Evolutionary conservation across 164 flowering plant species (phyloP), one percentile per base, ranked within the genome.

Genomic region (Tetrastigma voinierianum): DNA sequence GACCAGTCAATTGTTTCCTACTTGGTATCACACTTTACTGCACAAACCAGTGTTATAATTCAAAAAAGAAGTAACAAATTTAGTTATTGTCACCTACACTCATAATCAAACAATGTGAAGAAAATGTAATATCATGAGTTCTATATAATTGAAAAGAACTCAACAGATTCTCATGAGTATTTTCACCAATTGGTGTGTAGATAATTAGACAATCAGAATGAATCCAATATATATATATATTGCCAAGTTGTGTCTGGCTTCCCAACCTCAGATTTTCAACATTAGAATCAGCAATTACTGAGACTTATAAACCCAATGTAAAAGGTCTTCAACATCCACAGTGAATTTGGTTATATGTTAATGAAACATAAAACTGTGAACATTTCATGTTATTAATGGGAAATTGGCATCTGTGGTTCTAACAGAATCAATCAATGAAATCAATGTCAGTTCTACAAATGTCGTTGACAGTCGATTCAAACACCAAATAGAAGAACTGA

Each of bases 401-500:
- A 75, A 58, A 93, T 81, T 55, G 98, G 98, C 92, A 93, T 89
- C 76, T 76, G 87, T 55, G n/a, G 78, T 66, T 64, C 96, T 85
- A 61, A 91, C 90, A 3, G 96, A 85, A 44, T 90, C 86, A 48
- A 89, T 72, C 54, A 80, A 46, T 9, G 92, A 89, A 79, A 70
- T 91, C 98, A 74, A 93, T 89, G 74, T 93, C 96, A 60, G 96
- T 94, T 43, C 91, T 78, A 10, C 86, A 76, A 69, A 93, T 80
- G 25, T 94, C 97, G 7, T 93, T 48, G 96, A 76, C 23, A 80
- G 43, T 51, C 88, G 84, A 81, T 91, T 92, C 83, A 57, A 81
- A 78, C 20, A 68, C 18, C 15, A 69, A 74, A 21, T 20, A 58
- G 49, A 43, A 61, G 13, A 61, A 19, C 9, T 21, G 14, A 46